A percentile compares a stretch with the other conserved stretches of the same genome.
Evolutionary conservation across 345 rosid species (phyloP).

Genomic region (Syzygium grande): DNA sequence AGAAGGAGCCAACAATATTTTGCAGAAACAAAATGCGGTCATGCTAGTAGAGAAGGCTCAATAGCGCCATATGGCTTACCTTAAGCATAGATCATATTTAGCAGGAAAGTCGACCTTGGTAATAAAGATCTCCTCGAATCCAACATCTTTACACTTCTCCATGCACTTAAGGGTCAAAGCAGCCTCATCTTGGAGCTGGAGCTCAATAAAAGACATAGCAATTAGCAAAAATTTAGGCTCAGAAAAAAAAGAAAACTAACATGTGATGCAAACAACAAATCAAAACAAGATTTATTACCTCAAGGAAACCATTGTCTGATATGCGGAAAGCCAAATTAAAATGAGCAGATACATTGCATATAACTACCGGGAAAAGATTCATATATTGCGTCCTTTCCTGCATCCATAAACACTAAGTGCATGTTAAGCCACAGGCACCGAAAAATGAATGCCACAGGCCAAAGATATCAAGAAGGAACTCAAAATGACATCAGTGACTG

Average conservation of each 20-base stretch:
- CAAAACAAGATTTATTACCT: constrained; percentile 35
- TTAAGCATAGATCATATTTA: constrained; percentile 67
- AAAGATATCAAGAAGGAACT: neutral
- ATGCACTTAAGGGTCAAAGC: constrained; percentile 56
- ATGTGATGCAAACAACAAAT: neutral
- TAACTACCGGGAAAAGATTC: constrained; percentile 55
- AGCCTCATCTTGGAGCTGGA: constrained; percentile 81
- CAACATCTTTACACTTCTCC: constrained; percentile 62
- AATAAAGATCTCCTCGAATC: constrained; percentile 66
- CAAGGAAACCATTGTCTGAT: constrained; percentile 44
- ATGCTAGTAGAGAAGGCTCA: neutral
- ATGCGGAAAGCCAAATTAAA: constrained; percentile 73
- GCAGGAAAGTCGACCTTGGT: constrained; percentile 74
- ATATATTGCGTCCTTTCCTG: constrained; percentile 53
- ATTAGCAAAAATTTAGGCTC: neutral
- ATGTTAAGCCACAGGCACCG: neutral
- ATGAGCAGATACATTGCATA: constrained; percentile 40
- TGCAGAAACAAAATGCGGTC: neutral
- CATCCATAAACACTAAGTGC: constrained; percentile 2
- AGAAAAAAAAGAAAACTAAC: neutral
- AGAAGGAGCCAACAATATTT: neutral
- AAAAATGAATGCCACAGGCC: neutral
- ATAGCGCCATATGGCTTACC: constrained; percentile 22
- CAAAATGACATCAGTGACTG: neutral
- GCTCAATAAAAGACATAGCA: constrained; percentile 1